Conservation (phyloP, 257 asterid species). For the Solanum paucissectum region DNA sequence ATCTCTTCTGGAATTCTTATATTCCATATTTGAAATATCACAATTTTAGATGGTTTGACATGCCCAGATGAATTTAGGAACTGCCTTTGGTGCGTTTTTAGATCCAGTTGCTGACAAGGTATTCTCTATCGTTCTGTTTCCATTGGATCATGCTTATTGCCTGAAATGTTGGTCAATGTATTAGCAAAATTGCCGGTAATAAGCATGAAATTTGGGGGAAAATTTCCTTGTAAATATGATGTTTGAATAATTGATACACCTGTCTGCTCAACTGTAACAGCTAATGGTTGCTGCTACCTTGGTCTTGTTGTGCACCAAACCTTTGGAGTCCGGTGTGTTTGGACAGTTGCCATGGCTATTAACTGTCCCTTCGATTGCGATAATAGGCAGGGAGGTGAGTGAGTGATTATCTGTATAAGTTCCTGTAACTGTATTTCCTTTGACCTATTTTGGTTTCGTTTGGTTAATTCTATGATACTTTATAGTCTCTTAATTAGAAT, state of each 20-base stretch:
- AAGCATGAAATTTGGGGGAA: neutral
- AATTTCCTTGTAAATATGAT: neutral
- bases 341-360: conserved; percentile 81
- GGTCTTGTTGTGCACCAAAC: conserved; percentile 81
- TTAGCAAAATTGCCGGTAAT: neutral
- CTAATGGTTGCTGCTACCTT: conserved; percentile 96
- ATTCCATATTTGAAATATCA: neutral
- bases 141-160: neutral
- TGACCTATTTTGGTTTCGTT: neutral
- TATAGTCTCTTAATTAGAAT: neutral
- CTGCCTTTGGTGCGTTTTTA: conserved; percentile 93
- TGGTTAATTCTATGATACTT: neutral
- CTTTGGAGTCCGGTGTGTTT: conserved; percentile 56
- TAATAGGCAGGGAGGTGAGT: conserved; percentile 97
- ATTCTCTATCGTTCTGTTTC: neutral
- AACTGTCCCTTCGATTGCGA: conserved; percentile 80
- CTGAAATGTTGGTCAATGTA: neutral
- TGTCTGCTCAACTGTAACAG: conserved; percentile 32
- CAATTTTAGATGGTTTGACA: conserved; percentile 5
- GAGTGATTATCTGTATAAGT: neutral
- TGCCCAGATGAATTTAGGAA: conserved; percentile 83
- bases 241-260: neutral
- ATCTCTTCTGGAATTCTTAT: conserved; percentile 3
- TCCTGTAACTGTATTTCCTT: neutral
- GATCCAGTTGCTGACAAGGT: conserved; percentile 99